phyloP scores from a whole-genome alignment of 2,329 filamentous ascomycete genomes.

The Botrytis deweyae region DNA sequence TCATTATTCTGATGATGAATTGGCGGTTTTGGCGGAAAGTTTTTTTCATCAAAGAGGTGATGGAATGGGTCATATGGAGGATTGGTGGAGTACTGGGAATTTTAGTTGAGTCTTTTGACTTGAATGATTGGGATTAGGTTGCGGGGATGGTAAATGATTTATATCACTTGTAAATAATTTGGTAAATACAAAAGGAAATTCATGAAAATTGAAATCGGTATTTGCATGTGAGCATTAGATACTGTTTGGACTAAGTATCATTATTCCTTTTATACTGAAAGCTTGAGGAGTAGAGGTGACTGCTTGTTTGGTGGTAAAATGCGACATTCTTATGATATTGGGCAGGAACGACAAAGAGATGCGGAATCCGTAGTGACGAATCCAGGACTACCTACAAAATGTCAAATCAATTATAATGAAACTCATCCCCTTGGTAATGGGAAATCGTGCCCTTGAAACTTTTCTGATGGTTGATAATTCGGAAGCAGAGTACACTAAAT shows the following conservation, averaged over 20 bases:
- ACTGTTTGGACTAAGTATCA: not conserved
- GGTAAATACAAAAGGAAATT: not conserved
- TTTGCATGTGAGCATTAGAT: not conserved
- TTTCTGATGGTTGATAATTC: too few species aligned
- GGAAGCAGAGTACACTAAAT: too few species aligned
- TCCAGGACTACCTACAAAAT: accelerated
- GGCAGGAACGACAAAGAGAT: not conserved
- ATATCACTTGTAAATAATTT: not conserved
- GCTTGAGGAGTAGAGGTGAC: not conserved
- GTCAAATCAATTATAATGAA: too few species aligned
- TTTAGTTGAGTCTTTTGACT: not conserved
- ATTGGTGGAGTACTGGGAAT: slow-evolving; percentile 29
- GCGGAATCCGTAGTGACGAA: too few species aligned
- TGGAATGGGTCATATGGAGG: slow-evolving; percentile 21
- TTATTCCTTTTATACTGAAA: not conserved
- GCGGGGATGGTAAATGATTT: too few species aligned
- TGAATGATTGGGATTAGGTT: not conserved
- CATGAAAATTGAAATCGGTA: not conserved
- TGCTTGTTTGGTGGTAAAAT: not conserved
- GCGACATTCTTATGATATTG: not conserved
- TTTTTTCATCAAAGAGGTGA: slow-evolving; percentile 47
- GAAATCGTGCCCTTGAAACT: too few species aligned
- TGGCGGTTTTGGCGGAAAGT: slow-evolving; percentile 48
- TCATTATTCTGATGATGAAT: slow-evolving; percentile 43
- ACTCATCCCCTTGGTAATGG: too few species aligned